Evolutionary conservation across 2,329 filamentous ascomycete genomes (phyloP), one percentile per base, ranked within the genome.

Genomic region (Alternaria sp.): DNA sequence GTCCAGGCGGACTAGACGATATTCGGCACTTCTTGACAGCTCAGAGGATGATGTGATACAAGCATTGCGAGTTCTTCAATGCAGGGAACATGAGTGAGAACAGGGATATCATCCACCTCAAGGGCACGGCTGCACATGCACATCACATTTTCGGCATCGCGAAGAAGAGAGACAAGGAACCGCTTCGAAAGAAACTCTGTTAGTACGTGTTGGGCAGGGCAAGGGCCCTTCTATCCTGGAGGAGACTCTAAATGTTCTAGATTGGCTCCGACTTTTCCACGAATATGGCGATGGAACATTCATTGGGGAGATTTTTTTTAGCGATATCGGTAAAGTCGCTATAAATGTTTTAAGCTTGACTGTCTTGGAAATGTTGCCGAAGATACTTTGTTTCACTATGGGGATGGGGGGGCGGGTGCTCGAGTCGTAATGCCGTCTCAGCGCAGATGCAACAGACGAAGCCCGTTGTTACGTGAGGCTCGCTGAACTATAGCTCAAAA

Each of bases 1-100:
- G 75, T 0, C 81, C 87, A 56, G 86, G 85, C 10, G 82, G 84
- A n/a, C 79, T 87, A 0, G 85, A 29, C 10, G 14, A 45, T 5
- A 14, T 36, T 14, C 21, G 21, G 11, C 37, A 5, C 3, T 24
- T 7, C 5, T 14, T 17, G 3, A 40, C 21, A 5, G 11, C 11
- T 40, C 6, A 17, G 5, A 14, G 21, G 10, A 40, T 13, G 21
- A 40, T 14, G 10, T 11, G 10, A 40, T 40, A 24, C 9, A n/a
- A 9, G 14, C 3, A 14, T 8, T 11, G 7, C 11, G 2, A 24
- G 37, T 10, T 14, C 5, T 4, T 14, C 10, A 10, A 40, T 21
- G 11, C 37, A 40, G 11, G 11, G 7, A 40, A 40, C 5, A 24
- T 39, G 10, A 21, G 24, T 8, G 5, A 24, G 5, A 11, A 24